phyloP scores from a whole-genome alignment of 2,329 filamentous ascomycete species.

The Arthroderma uncinatum region DNA sequence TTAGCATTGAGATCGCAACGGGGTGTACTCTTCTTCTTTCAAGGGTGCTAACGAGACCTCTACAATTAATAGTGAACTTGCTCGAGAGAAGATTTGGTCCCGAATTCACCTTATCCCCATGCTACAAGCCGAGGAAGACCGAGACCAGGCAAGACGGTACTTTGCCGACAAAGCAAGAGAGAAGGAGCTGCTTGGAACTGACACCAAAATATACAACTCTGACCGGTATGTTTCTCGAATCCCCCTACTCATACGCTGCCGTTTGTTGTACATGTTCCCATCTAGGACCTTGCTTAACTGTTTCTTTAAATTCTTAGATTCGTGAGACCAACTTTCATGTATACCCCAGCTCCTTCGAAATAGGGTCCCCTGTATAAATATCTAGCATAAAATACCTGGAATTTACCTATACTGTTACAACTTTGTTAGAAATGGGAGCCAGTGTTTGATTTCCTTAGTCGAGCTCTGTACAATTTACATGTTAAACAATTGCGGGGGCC shows the following conservation, averaged over 20 bases:
- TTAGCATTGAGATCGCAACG: not conserved
- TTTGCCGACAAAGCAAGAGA: conserved; percentile 80
- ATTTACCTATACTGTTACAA: not conserved
- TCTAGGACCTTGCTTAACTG: conserved; percentile 7
- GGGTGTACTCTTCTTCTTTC: not conserved
- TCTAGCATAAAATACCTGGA: not conserved
- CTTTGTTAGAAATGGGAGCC: not conserved
- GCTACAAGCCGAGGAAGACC: conserved; percentile 91
- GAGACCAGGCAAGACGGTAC: conserved; percentile 80
- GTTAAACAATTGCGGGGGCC: not conserved
- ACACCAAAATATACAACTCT: conserved; percentile 74
- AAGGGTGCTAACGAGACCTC: not conserved
- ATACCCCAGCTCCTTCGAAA: conserved; percentile 46
- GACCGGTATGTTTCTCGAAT: conserved; percentile 56
- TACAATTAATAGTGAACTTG: conserved; percentile 61
- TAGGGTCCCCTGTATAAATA: conserved; percentile 3
- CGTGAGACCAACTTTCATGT: conserved; percentile 67
- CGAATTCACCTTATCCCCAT: conserved; percentile 89
- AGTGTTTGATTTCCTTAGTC: not conserved
- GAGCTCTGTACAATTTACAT: not conserved
- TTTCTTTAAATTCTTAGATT: conserved; percentile 44
- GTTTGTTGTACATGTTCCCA: not conserved
- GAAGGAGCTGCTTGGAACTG: conserved; percentile 76
- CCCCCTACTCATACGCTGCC: not conserved
- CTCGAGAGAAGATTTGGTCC: conserved; percentile 95